Base-by-base conservation (phyloP, 257 asterid species). In the Capsicum rhomboideum region DNA sequence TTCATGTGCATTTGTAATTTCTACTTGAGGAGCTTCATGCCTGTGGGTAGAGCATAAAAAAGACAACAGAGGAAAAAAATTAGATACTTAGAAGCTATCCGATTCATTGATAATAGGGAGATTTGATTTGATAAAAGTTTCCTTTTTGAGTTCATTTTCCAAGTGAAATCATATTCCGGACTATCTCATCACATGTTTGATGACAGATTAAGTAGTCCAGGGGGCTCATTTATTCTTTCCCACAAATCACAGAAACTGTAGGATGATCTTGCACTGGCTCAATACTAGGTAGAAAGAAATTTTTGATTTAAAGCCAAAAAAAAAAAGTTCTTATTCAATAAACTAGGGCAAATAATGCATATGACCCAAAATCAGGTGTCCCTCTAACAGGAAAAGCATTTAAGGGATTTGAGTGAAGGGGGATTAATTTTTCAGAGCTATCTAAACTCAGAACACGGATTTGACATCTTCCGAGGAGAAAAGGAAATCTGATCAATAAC, bases 1-100 rank as follows among this genome's bases (percentile, higher is more conserved):
- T 85, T 97, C 99, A 88, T 97, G 99, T 59, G 97, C 99, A 87
- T 90, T 95, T 82, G 91, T 87, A 72, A 97, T 93, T 92, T 97
- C 98, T 85, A 93, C 92, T 90, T 97, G 99, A 44, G 99, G 99
- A 80, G 90, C 90, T 85, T 97, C 99, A 84, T 97, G 97, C 97
- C 99, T 96, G 97, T 85, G 61, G 85, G 74, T 11, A 83, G 37
- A 87, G 83, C 83, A 78, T 69, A 44, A 84, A 56, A 75, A 53
- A 55, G 69, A 69, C 67, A 77, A 56, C 80, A 88, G 87, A 74
- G 72, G 54, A 13, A 72, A 49, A 26, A 82, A 54, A 69, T 71
- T 49, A 83, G 78, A 75, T 44, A 26, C 58, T 71, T 66, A 83
- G 78, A 75, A 58, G 46, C 40, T 77, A 50, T 4, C 16, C 3